phyloP scores from a whole-genome alignment of 768 basidiomycete species.

The Lentinula sp. region DNA sequence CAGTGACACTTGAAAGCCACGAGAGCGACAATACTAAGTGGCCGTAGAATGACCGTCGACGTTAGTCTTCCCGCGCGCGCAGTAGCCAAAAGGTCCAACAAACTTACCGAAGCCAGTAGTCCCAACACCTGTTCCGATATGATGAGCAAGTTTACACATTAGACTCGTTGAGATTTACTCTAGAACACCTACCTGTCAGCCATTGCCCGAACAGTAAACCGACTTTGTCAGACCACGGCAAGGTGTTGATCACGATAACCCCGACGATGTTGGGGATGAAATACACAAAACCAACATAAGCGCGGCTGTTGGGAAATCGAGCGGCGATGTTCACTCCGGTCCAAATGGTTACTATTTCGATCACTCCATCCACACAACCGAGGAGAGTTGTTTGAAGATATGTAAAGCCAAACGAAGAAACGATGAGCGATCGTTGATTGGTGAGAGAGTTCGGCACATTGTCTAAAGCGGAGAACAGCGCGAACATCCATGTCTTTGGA shows the following conservation, averaged over 20 bases:
- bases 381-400: conserved; percentile 63
- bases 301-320: conserved; percentile 50
- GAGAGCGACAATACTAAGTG: conserved; percentile 42
- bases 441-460: conserved; percentile 59
- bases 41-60: background rate
- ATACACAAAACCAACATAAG: conserved; percentile 57
- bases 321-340: conserved; percentile 56
- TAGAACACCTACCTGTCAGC: conserved; percentile 36
- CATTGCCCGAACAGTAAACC: conserved; percentile 58
- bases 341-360: conserved; percentile 68
- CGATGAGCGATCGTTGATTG: conserved; percentile 34
- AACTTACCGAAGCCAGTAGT: conserved; percentile 45
- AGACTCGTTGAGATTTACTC: background rate
- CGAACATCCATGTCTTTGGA: conserved; percentile 75
- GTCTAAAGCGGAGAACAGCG: conserved; percentile 54
- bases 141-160: background rate
- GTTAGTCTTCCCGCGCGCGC: background rate
- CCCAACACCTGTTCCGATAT: conserved; percentile 30
- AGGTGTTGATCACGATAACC: conserved; percentile 50
- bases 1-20: conserved; percentile 61
- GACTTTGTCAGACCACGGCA: conserved; percentile 61
- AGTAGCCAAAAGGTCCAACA: background rate
- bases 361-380: conserved; percentile 55
- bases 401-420: conserved; percentile 61
- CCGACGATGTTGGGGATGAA: conserved; percentile 64